Evolutionary conservation across 306 rosid species (phyloP), one percentile per base, ranked within the genome.

Genomic region (Prunus mongolica): DNA sequence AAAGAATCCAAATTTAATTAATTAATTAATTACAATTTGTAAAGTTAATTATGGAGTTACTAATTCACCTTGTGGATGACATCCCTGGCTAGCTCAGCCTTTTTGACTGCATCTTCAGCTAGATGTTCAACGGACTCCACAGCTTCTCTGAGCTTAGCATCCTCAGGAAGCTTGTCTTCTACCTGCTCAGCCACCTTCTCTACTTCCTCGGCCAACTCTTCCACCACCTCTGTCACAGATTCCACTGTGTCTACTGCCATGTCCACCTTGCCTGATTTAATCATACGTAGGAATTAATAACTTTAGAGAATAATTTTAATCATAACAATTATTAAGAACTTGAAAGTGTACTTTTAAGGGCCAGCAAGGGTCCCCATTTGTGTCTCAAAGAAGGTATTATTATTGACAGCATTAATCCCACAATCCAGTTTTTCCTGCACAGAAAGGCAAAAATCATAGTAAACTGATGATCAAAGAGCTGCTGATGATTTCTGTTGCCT

Each of bases 131-230:
- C 56, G 3, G 78, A 64, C 5, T 63, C 78, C 34, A 28, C 1
- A 13, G 78, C 78, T n/a, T 75, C 45, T 54, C 28, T 75, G 8
- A 75, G 71, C 78, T 50, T 50, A 32, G 51, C 71, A 47, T 63
- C 50, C 27, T 75, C 78, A 12, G 71, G 78, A 6, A 64, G 71
- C 38, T 50, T 47, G 5, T 75, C 78, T 28, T 12, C 64, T 1
- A 64, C 51, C 25, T 63, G 34, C 32, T 75, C 71, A 47, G 71
- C 68, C 32, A 64, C 71, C 63, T 63, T 64, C 22, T 50, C 52
- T 32, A 50, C 71, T 5, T 62, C 71, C 50, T 75, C 71, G 1
- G 63, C 71, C 16, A 64, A 8, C 34, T 75, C 71, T 50, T 75
- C 78, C 71, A 64, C 62, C 20, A 75, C 63, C 78, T 75, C 41